A percentile compares a stretch with the other conserved stretches of the same genome.
These are phyloP conservation scores for Melanomma pulvis-pyrius DNA, from an alignment of 495 filamentous ascomycete genomes.

Conservation along the genomic window DNA sequence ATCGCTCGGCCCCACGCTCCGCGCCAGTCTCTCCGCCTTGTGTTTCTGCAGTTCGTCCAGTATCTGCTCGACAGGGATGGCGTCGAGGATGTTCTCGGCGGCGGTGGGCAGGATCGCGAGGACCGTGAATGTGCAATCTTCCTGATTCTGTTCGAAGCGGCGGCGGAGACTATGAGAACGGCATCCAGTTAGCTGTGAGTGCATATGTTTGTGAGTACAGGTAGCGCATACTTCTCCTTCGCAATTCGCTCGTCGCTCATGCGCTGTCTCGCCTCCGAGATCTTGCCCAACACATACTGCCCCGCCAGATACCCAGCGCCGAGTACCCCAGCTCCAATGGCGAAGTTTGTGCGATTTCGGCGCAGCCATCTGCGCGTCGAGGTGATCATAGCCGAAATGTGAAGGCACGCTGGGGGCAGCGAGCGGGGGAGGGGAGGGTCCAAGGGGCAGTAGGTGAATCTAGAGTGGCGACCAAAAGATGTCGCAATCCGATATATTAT, in stretches of 20 bases:
- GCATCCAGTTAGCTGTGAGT: background rate
- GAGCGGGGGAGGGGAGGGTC: background rate
- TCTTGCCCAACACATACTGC: conserved; percentile 87
- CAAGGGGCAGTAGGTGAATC: background rate
- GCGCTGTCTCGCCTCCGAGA: conserved; percentile 88
- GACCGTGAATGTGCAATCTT: conserved; percentile 97
- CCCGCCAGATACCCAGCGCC: conserved; percentile 90
- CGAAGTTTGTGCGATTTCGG: conserved; percentile 87
- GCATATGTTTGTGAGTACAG: background rate
- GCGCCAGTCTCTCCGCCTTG: conserved; percentile 74
- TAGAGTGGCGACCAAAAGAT: background rate
- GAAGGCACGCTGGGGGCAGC: background rate
- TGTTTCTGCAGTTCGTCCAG: conserved; percentile 91
- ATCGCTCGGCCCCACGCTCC: conserved; percentile 54
- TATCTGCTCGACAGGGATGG: conserved; percentile 84
- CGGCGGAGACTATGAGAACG: conserved; percentile 75
- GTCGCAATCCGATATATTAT: background rate
- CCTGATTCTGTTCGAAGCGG: conserved; percentile 97
- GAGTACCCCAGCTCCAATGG: conserved; percentile 81
- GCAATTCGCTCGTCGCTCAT: conserved; percentile 95
- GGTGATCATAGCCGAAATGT: conserved; percentile 64
- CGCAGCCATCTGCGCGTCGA: conserved; percentile 84
- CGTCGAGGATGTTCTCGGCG: conserved; percentile 82
- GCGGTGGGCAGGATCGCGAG: conserved; percentile 91
- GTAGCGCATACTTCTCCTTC: conserved; percentile 84